These are phyloP conservation scores for Fomitopsis palustris DNA, from an alignment of 1,284 basidiomycete species.

Conservation along the genomic window DNA sequence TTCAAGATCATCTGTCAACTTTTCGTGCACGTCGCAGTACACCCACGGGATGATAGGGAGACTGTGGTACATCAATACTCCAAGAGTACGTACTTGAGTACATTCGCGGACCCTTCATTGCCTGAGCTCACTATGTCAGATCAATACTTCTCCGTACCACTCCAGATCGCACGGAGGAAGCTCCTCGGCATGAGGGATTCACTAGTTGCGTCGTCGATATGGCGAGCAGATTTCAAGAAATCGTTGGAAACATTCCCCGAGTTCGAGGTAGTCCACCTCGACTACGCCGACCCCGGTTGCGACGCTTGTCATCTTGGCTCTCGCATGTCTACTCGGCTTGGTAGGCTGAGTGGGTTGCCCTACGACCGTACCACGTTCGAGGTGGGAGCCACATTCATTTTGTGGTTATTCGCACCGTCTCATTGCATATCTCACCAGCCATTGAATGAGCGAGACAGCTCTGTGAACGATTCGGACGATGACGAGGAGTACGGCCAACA, in stretches of 20 bases:
- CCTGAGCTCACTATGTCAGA: constrained; percentile 27
- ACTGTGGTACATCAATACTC: constrained; percentile 52
- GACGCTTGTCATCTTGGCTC: constrained; percentile 78
- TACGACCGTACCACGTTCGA: constrained; percentile 62
- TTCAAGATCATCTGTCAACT: constrained; percentile 87
- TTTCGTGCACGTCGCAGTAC: constrained; percentile 76
- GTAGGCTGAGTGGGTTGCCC: constrained; percentile 51
- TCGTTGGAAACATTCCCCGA: constrained; percentile 64
- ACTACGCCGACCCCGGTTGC: constrained; percentile 60
- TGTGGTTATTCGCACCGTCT: not conserved
- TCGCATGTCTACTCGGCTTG: constrained; percentile 58
- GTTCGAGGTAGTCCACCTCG: constrained; percentile 48
- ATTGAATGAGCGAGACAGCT: constrained; percentile 13
- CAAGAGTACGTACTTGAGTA: constrained; percentile 40
- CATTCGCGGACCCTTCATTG: not conserved
- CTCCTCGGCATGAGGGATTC: constrained; percentile 66
- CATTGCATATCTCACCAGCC: constrained; percentile 6
- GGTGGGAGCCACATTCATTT: constrained; percentile 25
- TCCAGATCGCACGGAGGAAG: constrained; percentile 61
- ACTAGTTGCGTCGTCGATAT: constrained; percentile 74
- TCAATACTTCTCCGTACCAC: constrained; percentile 69
- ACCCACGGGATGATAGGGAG: constrained; percentile 45
- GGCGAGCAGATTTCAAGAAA: constrained; percentile 67
- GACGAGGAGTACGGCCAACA: constrained; percentile 26
- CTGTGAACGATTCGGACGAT: constrained; percentile 24